Evolutionary conservation across 2,329 filamentous ascomycete species (phyloP), one percentile per base, ranked within the genome.

Genomic region (Xylariomycetidae sp.): DNA sequence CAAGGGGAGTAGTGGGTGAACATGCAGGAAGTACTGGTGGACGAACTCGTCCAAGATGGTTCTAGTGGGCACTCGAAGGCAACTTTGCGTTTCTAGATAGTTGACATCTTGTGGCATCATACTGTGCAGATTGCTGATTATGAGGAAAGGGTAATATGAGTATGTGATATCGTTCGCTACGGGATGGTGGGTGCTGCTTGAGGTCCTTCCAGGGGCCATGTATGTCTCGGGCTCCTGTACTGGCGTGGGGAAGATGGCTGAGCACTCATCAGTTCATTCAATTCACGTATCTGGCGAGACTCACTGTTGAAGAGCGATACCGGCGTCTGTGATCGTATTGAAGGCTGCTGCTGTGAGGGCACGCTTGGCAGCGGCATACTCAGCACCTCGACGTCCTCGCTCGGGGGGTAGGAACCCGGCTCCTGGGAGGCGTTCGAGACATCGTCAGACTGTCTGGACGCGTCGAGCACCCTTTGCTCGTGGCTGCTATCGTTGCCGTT

Each of bases 31-130:
- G 40, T 67, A 68, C 30, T 68, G 61, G 42, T 64, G 59, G 4
- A 72, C 55, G 37, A 74, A 70, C 31, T 68, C 64, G 32, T 70
- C 62, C 0, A 70, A 49, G 1, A 65, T 52, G 1, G 52, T 38
- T 15, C 57, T 53, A 0, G 57, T 61, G 0, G 68, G 68, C 6
- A 72, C 50, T 13, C 59, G 58, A 2, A 72, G 53, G 40, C 66
- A 70, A 4, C 63, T 63, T 39, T 71, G 65, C 1, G 60, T 54
- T 30, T 64, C 59, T 22, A 72, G 53, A 39, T 63, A 70, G 38
- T 63, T 63, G 38, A 68, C 58, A 43, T 71, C 67, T 41, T 68
- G 64, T 1, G 60, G 57, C 30, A 63, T 58, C 29, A 65, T 58
- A 32, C 57, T 58, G 23, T 52, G 51, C 9, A 63, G 46, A 35